phyloP scores from a whole-genome alignment of 768 basidiomycete genomes.

The Lactifluus piperatus region DNA sequence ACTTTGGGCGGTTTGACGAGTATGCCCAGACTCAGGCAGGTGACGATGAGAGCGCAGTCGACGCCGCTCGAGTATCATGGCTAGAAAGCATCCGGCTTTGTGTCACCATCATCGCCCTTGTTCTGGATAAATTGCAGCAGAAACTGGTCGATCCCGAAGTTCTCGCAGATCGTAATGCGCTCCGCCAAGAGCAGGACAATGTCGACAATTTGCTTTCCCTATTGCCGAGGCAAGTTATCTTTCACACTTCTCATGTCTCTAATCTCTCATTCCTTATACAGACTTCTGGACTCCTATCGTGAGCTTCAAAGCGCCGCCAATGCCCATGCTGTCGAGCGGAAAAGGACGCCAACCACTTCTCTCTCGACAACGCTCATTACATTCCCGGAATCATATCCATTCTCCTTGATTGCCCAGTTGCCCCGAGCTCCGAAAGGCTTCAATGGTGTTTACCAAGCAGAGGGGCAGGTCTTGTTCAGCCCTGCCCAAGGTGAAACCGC shows the following conservation, averaged over 20 bases:
- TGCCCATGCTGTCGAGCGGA: conserved; percentile 59
- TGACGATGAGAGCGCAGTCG: conserved; percentile 58
- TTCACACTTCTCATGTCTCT: neutral
- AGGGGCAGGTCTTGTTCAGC: conserved; percentile 51
- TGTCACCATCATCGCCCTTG: conserved; percentile 79
- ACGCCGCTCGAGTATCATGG: conserved; percentile 78
- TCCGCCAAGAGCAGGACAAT: conserved; percentile 83
- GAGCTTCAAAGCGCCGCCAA: conserved; percentile 70
- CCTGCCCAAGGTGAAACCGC: conserved; percentile 80
- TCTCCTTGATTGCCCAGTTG: conserved; percentile 64
- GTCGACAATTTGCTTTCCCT: conserved; percentile 78
- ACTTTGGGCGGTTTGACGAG: conserved; percentile 90
- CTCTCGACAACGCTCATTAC: conserved; percentile 61
- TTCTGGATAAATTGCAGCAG: conserved; percentile 84
- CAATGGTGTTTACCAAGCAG: conserved; percentile 32
- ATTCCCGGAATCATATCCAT: conserved; percentile 92
- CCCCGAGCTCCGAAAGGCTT: conserved; percentile 44
- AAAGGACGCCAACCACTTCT: conserved; percentile 46
- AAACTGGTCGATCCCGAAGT: conserved; percentile 62
- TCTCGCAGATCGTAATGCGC: conserved; percentile 47
- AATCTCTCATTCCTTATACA: conserved; percentile 26
- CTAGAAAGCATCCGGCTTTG: conserved; percentile 85
- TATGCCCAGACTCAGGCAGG: conserved; percentile 50
- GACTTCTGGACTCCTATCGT: conserved; percentile 79
- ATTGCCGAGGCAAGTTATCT: conserved; percentile 66